Evolutionary conservation across 768 basidiomycete genomes (phyloP).

Genomic region (Fomitopsis serialis): DNA sequence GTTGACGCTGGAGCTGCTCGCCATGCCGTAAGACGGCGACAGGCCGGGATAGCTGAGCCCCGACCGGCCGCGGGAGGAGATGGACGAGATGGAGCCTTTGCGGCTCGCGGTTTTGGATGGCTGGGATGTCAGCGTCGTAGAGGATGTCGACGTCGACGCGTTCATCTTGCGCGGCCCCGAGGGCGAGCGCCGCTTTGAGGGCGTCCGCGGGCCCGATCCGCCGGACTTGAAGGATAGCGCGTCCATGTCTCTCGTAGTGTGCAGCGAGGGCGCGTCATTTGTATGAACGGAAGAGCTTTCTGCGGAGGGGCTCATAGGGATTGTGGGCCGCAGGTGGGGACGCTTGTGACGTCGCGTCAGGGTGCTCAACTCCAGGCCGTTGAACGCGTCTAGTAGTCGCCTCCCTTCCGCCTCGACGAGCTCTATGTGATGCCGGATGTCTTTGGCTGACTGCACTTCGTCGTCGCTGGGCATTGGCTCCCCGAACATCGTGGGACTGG

Average conservation of each 20-base stretch:
- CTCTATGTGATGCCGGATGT: conserved; percentile 62
- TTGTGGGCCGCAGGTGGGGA: conserved; percentile 22
- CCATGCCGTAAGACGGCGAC: conserved; percentile 23
- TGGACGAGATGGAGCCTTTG: conserved; percentile 58
- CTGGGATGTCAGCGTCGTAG: conserved; percentile 10
- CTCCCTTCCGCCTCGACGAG: conserved; percentile 66
- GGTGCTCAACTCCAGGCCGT: conserved; percentile 68
- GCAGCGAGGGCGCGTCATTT: conserved; percentile 8
- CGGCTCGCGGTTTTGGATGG: conserved; percentile 24
- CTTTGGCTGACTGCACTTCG: conserved; percentile 49
- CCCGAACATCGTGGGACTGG: conserved; percentile 14
- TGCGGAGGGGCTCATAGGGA: conserved; percentile 14
- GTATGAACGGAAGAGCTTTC: not conserved
- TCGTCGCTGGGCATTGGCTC: conserved; percentile 50
- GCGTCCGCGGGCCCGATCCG: conserved; percentile 16
- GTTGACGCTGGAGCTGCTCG: conserved; percentile 44
- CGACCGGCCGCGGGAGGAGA: conserved; percentile 23
- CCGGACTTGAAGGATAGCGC: conserved; percentile 22
- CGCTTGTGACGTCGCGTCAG: conserved; percentile 45
- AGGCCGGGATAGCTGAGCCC: conserved; percentile 28
- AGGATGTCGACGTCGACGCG: conserved; percentile 2
- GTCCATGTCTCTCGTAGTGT: conserved; percentile 17
- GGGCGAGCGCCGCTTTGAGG: conserved; percentile 19
- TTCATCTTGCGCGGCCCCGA: conserved; percentile 12
- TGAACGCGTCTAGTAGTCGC: conserved; percentile 74